phyloP scores from a whole-genome alignment of 176 grass and related monocot genomes.

The Oryza australiensis region DNA sequence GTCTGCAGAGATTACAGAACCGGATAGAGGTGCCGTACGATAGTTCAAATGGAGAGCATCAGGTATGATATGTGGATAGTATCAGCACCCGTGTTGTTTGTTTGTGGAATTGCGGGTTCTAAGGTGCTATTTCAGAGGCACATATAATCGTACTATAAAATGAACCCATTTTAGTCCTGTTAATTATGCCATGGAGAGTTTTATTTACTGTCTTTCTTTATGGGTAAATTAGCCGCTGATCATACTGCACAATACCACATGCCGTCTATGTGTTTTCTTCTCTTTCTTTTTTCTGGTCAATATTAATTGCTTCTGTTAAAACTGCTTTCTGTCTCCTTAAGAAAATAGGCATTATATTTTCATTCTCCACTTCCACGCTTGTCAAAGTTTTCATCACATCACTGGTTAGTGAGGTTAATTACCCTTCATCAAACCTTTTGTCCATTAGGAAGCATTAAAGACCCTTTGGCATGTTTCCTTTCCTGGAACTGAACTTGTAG shows the following conservation, averaged over 20 bases:
- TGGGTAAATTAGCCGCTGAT: constrained; percentile 17
- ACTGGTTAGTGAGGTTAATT: constrained; percentile 18
- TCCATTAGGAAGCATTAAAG: constrained; percentile 67
- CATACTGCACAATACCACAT: background rate
- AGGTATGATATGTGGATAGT: constrained; percentile 41
- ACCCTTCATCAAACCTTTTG: constrained; percentile 21
- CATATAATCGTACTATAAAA: background rate
- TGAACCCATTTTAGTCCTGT: background rate
- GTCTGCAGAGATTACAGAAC: constrained; percentile 64
- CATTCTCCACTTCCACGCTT: background rate
- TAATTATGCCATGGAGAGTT: background rate
- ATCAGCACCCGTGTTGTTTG: background rate
- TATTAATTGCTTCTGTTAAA: constrained; percentile 9
- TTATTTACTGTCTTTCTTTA: background rate
- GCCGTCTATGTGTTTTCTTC: background rate
- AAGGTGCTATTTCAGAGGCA: constrained; percentile 1
- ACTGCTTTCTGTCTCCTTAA: background rate
- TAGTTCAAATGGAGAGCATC: constrained; percentile 60
- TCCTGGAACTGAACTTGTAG: constrained; percentile 63
- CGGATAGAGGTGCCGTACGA: constrained; percentile 67
- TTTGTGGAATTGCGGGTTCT: background rate
- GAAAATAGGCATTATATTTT: constrained; percentile 6
- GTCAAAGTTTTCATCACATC: background rate
- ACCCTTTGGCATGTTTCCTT: constrained; percentile 70
- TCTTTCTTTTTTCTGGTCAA: background rate